Percentiles rank a stretch among this genome's conserved stretches.
These are phyloP conservation scores for Inga laurina DNA, from an alignment of 306 rosid species.

Conservation along the genomic window DNA sequence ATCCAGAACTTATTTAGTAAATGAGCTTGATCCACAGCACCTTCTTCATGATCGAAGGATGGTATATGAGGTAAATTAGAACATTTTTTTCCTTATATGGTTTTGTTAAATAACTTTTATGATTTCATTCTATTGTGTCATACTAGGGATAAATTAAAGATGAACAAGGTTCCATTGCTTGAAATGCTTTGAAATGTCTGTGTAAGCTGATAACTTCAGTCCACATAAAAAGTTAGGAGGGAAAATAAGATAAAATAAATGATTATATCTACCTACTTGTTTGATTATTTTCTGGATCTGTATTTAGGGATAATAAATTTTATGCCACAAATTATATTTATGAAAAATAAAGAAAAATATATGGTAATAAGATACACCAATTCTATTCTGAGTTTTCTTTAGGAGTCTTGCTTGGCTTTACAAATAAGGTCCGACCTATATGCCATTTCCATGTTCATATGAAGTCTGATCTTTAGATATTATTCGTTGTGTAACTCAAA, in stretches of 20 bases:
- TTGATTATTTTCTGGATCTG: constrained; percentile 14
- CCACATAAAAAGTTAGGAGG: constrained; percentile 16
- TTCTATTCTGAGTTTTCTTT: background rate
- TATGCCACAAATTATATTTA: background rate
- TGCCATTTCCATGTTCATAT: background rate
- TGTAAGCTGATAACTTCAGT: constrained; percentile 13
- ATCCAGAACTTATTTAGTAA: constrained; percentile 86
- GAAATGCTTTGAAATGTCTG: constrained; percentile 22
- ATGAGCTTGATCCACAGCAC: constrained; percentile 89
- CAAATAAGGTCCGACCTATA: background rate
- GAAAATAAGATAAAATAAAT: constrained; percentile 31
- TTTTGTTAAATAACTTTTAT: background rate
- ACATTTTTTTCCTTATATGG: background rate
- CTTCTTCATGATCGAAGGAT: constrained; percentile 96
- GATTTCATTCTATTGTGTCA: constrained; percentile 23
- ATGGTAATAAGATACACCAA: background rate
- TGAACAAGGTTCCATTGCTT: constrained; percentile 20
- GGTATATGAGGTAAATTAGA: constrained; percentile 81
- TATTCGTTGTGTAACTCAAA: background rate
- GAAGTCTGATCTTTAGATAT: background rate
- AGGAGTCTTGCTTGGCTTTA: background rate
- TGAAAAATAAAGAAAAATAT: background rate
- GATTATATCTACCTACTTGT: background rate
- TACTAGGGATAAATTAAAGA: constrained; percentile 1
- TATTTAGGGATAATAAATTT: background rate